Conservation (phyloP, 768 basidiomycete species). For the Xerocomellus chrysenteron region DNA sequence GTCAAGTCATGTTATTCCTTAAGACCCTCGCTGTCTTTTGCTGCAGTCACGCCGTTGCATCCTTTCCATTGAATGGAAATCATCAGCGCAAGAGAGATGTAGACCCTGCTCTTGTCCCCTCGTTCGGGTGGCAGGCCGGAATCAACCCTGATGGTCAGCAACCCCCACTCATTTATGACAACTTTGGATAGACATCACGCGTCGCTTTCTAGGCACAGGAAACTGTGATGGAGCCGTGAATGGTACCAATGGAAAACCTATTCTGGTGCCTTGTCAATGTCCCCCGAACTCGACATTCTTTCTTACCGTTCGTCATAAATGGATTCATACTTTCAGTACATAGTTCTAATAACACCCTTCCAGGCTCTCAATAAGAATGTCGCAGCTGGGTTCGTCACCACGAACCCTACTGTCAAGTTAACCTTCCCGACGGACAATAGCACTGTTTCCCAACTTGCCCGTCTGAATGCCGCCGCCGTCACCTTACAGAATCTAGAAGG, state of each 20-base stretch:
- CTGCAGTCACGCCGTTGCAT: slow-evolving; percentile 4
- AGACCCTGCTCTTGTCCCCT: slow-evolving; percentile 53
- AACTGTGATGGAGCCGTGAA: slow-evolving; percentile 66
- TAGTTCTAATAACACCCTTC: slow-evolving; percentile 17
- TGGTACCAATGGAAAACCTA: slow-evolving; percentile 52
- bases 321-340: background rate
- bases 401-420: slow-evolving; percentile 59
- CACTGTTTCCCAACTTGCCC: slow-evolving; percentile 48
- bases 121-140: slow-evolving; percentile 56
- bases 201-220: slow-evolving; percentile 46
- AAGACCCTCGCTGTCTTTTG: slow-evolving; percentile 8
- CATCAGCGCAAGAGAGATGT: slow-evolving; percentile 42
- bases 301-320: slow-evolving; percentile 40
- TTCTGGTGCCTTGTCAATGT: slow-evolving; percentile 65
- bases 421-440: slow-evolving; percentile 65
- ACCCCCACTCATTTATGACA: background rate
- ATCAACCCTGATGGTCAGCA: slow-evolving; percentile 59
- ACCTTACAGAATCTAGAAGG: slow-evolving; percentile 76
- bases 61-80: slow-evolving; percentile 18
- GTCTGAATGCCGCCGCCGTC: slow-evolving; percentile 58
- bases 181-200: background rate
- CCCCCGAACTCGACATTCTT: slow-evolving; percentile 56
- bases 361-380: slow-evolving; percentile 51
- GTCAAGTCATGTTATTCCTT: slow-evolving; percentile 16
- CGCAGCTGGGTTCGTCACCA: slow-evolving; percentile 58